Conservation (phyloP, 73 alveolate genomes). For the Blepharisma japonicum region DNA sequence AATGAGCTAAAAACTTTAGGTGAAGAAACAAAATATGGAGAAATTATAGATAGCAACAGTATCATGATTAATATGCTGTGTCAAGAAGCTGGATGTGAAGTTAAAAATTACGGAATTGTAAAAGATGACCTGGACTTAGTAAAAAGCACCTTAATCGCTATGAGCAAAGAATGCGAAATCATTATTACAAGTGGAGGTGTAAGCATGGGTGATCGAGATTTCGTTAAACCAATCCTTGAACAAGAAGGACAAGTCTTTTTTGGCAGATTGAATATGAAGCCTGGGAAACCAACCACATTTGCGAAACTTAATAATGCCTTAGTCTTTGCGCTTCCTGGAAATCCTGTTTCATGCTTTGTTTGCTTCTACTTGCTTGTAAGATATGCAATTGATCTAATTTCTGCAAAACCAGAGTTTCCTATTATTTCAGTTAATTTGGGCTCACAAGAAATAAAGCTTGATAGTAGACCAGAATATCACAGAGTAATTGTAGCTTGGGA, state of each 20-base stretch:
- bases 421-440: constrained; percentile 4
- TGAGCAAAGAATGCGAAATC: constrained; percentile 51
- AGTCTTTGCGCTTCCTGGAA: constrained; percentile 70
- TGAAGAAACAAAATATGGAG: constrained; percentile 43
- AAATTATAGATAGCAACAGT: constrained; percentile 71
- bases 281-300: constrained; percentile 80
- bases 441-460: background rate
- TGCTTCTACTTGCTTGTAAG: constrained; percentile 59
- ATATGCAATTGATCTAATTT: constrained; percentile 43
- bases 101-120: constrained; percentile 35
- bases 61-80: constrained; percentile 51
- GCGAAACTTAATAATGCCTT: constrained; percentile 36
- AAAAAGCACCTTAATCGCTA: constrained; percentile 28
- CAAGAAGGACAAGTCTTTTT: constrained; percentile 58
- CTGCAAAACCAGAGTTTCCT: constrained; percentile 34
- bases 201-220: constrained; percentile 69
- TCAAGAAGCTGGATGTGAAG: constrained; percentile 22
- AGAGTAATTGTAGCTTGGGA: constrained; percentile 42
- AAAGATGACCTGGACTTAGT: constrained; percentile 42
- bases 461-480: constrained; percentile 64
- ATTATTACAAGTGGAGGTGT: constrained; percentile 72
- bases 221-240: constrained; percentile 62
- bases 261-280: constrained; percentile 85
- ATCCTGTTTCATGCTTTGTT: constrained; percentile 81
- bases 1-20: constrained; percentile 62